Evolutionary conservation across 495 filamentous ascomycete genomes (phyloP), one percentile per base, ranked within the genome.

Genomic region (Aspergillus incahuasiensis): DNA sequence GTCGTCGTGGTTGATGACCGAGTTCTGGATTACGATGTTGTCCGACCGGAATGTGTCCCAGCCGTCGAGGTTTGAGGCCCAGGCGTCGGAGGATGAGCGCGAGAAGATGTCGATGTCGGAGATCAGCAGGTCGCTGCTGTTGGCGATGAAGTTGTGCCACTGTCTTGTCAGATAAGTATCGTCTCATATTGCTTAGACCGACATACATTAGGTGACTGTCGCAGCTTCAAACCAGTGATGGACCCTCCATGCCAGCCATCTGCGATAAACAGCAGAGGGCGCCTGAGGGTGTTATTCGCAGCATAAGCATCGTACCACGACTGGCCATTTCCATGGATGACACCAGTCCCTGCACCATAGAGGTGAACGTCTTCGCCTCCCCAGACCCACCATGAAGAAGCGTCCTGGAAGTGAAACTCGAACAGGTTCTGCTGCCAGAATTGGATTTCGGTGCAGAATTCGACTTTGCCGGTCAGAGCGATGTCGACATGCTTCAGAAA

Each of bases 51-150:
- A 89, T 2, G 82, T 82, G 61, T 88, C 86, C 73, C 84, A 87
- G 40, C 84, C 85, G 65, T 87, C 85, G n/a, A 82, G 84, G 40
- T 86, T 88, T 75, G 86, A 87, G 21, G 83, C 81, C 32, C 67
- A 64, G 55, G 79, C 74, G 18, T 69, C 65, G 59, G 74, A 84
- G 24, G 57, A 73, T 56, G 77, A 82, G 34, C 59, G 71, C 11
- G 80, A 82, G 8, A 70, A 68, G 55, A 90, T 88, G 61, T 82
- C 72, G 64, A 90, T 82, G 30, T 84, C 79, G 52, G 82, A 78
- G 55, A 86, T 84, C 2, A 88, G 72, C 6, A 90, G 75, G 67
- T 88, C 77, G 8, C 76, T 79, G 43, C 80, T 81, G 57, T 90
- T 88, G 34, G 83, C 84, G 22, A 89, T 75, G 43, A 88, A 80